Conservation (phyloP, 495 filamentous ascomycete species). For the Symbiotaphrina buchneri region DNA sequence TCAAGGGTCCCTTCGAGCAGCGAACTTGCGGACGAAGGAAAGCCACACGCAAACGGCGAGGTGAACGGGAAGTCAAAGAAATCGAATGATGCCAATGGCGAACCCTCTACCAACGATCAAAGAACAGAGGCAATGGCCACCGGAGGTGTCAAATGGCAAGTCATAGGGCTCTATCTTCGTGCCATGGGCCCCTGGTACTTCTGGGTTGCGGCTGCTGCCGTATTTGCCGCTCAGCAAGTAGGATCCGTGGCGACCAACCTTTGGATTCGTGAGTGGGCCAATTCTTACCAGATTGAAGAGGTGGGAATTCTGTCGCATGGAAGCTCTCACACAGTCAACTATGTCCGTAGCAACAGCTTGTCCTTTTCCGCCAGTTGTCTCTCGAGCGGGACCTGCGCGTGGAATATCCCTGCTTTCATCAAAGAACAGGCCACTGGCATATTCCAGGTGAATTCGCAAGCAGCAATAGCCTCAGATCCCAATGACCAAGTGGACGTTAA, state of each 20-base stretch:
- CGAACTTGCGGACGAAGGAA: conserved; percentile 17
- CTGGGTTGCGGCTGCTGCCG: conserved; percentile 50
- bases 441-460: conserved; percentile 3
- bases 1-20: conserved; percentile 54
- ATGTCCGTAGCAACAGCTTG: conserved; percentile 2
- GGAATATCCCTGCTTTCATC: conserved; percentile 13
- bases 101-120: conserved; percentile 19
- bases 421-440: conserved; percentile 29
- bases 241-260: conserved; percentile 67
- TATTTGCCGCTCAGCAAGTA: conserved; percentile 65
- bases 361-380: conserved; percentile 13
- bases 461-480: conserved; percentile 10
- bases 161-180: conserved; percentile 61
- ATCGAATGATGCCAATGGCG: conserved; percentile 3
- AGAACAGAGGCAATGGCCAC: conserved; percentile 52
- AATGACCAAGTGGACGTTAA: conserved; percentile 42
- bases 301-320: background rate
- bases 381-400: conserved; percentile 16
- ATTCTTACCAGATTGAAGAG: conserved; percentile 22
- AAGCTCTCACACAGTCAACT: conserved; percentile 1
- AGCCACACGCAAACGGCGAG: conserved; percentile 10
- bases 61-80: conserved; percentile 11
- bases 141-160: conserved; percentile 69
- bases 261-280: conserved; percentile 88
- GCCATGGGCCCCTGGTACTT: conserved; percentile 93